Percentiles rank a stretch among this genome's conserved stretches.
These are phyloP conservation scores for Alternaria gaisen DNA, from an alignment of 2,329 filamentous ascomycete genomes.

Conservation along the genomic window DNA sequence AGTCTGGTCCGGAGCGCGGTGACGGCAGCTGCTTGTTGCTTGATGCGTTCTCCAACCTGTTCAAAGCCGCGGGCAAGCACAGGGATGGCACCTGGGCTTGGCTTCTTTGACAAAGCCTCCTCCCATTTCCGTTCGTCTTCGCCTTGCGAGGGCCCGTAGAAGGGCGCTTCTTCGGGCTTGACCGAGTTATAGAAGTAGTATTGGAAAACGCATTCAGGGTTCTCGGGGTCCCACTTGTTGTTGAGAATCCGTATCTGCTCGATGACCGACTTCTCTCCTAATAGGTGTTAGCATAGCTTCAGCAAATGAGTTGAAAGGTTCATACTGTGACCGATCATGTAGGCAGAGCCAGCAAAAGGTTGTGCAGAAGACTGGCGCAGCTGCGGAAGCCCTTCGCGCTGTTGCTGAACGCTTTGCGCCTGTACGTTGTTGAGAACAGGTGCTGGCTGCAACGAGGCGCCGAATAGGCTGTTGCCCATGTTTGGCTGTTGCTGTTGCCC, in stretches of 20 bases:
- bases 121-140: conserved; percentile 86
- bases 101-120: conserved; percentile 81
- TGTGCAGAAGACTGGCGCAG: conserved; percentile 42
- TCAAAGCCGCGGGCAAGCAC: conserved; percentile 78
- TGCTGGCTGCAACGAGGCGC: conserved; percentile 43
- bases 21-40: conserved; percentile 75
- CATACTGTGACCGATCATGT: conserved; percentile 43
- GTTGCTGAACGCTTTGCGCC: conserved; percentile 49
- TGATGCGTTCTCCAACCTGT: conserved; percentile 74
- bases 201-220: conserved; percentile 76
- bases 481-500: conserved; percentile 53
- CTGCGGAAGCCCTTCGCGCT: conserved; percentile 48
- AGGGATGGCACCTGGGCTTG: conserved; percentile 77
- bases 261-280: conserved; percentile 75
- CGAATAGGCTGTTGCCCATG: conserved; percentile 53
- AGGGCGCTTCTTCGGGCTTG: conserved; percentile 76
- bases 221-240: conserved; percentile 76
- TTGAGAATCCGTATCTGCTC: conserved; percentile 77
- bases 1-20: conserved; percentile 74
- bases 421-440: conserved; percentile 40
- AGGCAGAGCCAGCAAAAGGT: conserved; percentile 35
- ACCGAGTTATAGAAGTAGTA: conserved; percentile 90
- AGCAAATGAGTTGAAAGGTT: background rate
- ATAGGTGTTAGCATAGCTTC: conserved; percentile 21
- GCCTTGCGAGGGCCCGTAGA: conserved; percentile 73